Conservation (phyloP, 2,329 filamentous ascomycete genomes). For the Colletotrichum sp. region DNA sequence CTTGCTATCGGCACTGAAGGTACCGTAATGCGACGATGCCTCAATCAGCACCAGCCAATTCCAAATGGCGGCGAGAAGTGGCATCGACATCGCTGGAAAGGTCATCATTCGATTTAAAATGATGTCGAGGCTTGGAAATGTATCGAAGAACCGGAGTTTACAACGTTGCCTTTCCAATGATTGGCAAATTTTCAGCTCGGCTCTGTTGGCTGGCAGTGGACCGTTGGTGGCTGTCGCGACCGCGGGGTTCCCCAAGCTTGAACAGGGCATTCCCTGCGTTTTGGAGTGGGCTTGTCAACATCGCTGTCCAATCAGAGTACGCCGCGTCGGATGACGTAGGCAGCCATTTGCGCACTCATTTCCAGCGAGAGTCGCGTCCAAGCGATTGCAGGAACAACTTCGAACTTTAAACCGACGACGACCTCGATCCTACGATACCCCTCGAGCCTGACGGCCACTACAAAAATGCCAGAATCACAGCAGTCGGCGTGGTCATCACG, state of each 20-base stretch:
- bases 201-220: neutral
- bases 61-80: neutral
- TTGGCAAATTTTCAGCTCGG: neutral
- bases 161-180: fast-evolving
- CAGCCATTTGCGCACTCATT: neutral
- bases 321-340: neutral
- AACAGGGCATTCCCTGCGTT: neutral
- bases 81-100: neutral
- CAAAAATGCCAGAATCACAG: slow-evolving; percentile 6
- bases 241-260: neutral
- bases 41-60: neutral
- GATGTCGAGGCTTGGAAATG: too few relatives aligned
- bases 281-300: neutral
- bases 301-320: neutral
- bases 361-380: neutral
- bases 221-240: neutral
- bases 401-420: neutral
- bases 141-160: too few relatives aligned
- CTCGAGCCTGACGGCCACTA: neutral
- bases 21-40: neutral
- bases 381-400: neutral
- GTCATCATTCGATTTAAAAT: fast-evolving
- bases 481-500: slow-evolving; percentile 10
- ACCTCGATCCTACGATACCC: neutral
- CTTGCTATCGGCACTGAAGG: neutral